Evolutionary conservation across 257 asterid species (phyloP).

Genomic region (Capsicum rhomboideum): DNA sequence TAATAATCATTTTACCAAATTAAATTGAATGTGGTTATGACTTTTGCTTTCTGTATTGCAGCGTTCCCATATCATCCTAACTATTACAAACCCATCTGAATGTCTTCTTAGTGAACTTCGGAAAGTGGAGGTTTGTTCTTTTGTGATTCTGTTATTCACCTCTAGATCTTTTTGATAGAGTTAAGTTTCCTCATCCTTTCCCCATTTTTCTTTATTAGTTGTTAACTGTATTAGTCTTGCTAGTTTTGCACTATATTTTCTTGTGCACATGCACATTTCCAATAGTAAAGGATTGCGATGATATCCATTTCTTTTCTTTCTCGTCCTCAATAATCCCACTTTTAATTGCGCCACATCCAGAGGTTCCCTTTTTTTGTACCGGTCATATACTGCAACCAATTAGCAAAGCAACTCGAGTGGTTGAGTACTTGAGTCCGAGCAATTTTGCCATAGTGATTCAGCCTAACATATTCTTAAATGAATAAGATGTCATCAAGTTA

Average conservation of each 20-base stretch:
- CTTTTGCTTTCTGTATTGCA: constrained; percentile 34
- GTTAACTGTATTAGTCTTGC: background rate
- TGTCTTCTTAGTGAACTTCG: constrained; percentile 92
- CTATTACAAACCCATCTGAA: constrained; percentile 92
- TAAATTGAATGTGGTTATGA: constrained; percentile 14
- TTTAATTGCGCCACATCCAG: background rate
- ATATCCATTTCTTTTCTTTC: background rate
- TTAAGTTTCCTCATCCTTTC: background rate
- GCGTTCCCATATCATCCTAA: constrained; percentile 76
- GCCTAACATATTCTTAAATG: background rate
- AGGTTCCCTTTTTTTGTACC: background rate
- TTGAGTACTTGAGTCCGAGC: background rate
- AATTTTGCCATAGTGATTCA: background rate
- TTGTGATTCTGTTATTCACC: background rate
- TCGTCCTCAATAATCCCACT: background rate
- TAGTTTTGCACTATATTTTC: background rate
- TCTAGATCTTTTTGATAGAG: constrained; percentile 2
- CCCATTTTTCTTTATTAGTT: background rate
- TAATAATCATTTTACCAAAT: background rate
- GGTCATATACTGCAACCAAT: background rate
- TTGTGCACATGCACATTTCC: background rate
- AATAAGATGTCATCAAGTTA: background rate
- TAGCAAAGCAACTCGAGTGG: background rate
- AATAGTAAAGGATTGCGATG: background rate
- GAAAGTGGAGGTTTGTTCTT: constrained; percentile 80